Evolutionary conservation across 805 yeast genomes (phyloP), one percentile per base, ranked within the genome.

Genomic region (Soucietia sequanensis): DNA sequence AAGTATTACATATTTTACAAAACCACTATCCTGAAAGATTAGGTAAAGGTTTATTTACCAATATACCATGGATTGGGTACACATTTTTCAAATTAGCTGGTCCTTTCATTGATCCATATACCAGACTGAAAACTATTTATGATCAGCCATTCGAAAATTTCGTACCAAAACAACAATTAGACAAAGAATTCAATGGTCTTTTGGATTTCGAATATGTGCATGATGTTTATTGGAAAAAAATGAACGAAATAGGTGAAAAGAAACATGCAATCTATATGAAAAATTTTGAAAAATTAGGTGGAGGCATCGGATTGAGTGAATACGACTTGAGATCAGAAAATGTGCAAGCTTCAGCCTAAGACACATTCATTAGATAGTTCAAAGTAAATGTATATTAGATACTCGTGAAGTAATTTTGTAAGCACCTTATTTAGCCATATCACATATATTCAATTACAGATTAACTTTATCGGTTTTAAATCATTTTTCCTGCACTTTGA

Each of bases 1-100:
- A 74, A 36, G 66, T 73, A 46, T 52, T 64, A 55, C 70, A 72
- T 47, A 72, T 76, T 27, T 58, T 76, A 43, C 81, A 77, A 45
- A 65, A 73, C 34, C 80, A 77, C 43, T 77, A 75, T 48, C 83
- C 83, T 2, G 82, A 76, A 43, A 60, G 81, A 39, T 56, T 77
- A 34, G 81, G 80, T 2, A 60, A 67, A 35, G 78, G 80, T 12
- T 57, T 75, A 13, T 65, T 77, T 42, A 68, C 76, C 26, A 75
- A 76, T 47, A 75, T 76, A 37, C 81, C 81, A 9, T 73, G 77
- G 75, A 66, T 72, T 27, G 78, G 76, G 2, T 69, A 75, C 58
- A 71, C 80, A 4, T 75, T 77, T 43, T 64, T 77, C 47, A 77
- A 76, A 50, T 55, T 76, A 35, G 71, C 74, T 34, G 75, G 75